These are phyloP conservation scores for Hymenoscyphus scutula DNA, from an alignment of 2,329 filamentous ascomycete genomes.

Conservation along the genomic window DNA sequence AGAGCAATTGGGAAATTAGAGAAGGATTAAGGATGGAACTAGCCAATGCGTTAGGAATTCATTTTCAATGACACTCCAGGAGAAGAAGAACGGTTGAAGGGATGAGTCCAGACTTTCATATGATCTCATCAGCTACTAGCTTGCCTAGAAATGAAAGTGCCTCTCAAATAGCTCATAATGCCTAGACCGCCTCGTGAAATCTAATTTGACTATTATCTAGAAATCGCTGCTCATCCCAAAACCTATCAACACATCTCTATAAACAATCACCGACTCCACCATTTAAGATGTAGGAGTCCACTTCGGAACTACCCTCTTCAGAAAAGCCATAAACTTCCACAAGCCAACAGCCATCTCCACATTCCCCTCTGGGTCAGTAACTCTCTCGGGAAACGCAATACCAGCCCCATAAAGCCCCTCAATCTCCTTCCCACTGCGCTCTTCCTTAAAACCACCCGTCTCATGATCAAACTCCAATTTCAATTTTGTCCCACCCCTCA, in stretches of 20 bases:
- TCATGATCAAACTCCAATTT: conserved; percentile 37
- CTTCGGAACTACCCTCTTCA: conserved; percentile 51
- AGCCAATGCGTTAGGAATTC: too few species aligned
- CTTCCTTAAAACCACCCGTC: conserved; percentile 48
- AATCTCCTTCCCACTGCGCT: conserved; percentile 39
- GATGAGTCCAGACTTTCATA: too few species aligned
- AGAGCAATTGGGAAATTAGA: too few species aligned
- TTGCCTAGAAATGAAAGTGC: too few species aligned
- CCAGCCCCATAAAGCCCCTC: conserved; percentile 58
- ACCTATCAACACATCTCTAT: background rate
- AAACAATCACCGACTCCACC: background rate
- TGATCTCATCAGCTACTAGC: too few species aligned
- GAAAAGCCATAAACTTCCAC: conserved; percentile 64
- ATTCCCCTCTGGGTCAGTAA: conserved; percentile 59
- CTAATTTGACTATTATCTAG: too few species aligned
- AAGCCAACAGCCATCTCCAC: conserved; percentile 61
- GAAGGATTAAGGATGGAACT: too few species aligned
- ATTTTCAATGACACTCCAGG: too few species aligned
- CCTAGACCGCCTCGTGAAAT: too few species aligned
- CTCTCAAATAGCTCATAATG: too few species aligned
- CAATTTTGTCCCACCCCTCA: conserved; percentile 31
- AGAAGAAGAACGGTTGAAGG: too few species aligned
- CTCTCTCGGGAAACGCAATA: conserved; percentile 61
- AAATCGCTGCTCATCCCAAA: too few species aligned
- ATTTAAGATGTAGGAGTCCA: conserved; percentile 43